phyloP scores from a whole-genome alignment of 805 yeast genomes.

The Ogataea angusta region DNA sequence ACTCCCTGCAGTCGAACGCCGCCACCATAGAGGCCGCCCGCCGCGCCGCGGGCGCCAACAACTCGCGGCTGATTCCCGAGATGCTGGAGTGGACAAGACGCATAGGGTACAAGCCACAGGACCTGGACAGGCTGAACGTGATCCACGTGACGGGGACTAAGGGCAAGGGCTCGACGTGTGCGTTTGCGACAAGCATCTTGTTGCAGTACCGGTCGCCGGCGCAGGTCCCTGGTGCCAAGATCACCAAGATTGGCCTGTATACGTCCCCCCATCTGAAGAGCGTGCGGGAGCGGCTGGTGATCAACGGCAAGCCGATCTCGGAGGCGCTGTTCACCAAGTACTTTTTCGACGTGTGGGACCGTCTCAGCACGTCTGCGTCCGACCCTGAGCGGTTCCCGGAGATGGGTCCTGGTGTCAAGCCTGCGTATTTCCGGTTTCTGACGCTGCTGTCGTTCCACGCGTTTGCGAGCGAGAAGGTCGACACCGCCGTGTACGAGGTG shows the following conservation, averaged over 20 bases:
- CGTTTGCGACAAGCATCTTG: constrained; percentile 82
- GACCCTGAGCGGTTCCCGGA: constrained; percentile 62
- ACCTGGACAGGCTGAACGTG: constrained; percentile 70
- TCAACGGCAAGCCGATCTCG: constrained; percentile 80
- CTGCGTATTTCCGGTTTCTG: constrained; percentile 89
- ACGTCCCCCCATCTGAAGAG: constrained; percentile 95
- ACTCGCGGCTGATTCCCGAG: constrained; percentile 72
- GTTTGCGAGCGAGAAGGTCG: constrained; percentile 83
- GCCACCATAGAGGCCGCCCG: constrained; percentile 83
- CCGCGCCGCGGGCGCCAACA: constrained; percentile 59
- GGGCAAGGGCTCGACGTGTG: constrained; percentile 98
- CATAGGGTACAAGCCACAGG: constrained; percentile 62
- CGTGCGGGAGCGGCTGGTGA: constrained; percentile 86
- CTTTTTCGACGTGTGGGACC: constrained; percentile 94
- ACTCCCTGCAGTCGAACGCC: constrained; percentile 86
- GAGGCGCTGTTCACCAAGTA: constrained; percentile 81
- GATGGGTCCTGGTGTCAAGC: constrained; percentile 70
- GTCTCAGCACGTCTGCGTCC: constrained; percentile 50
- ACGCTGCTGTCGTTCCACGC: constrained; percentile 90
- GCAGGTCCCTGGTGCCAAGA: constrained; percentile 16
- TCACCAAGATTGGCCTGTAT: constrained; percentile 79
- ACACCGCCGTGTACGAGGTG: constrained; percentile 92
- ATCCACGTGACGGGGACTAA: constrained; percentile 97
- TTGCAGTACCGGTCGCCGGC: constrained; percentile 47
- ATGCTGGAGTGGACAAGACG: constrained; percentile 79